Percentiles rank a stretch among this genome's conserved stretches.
These are phyloP conservation scores for Hypoxylon perforatum DNA, from an alignment of 495 filamentous ascomycete genomes.

Conservation along the genomic window DNA sequence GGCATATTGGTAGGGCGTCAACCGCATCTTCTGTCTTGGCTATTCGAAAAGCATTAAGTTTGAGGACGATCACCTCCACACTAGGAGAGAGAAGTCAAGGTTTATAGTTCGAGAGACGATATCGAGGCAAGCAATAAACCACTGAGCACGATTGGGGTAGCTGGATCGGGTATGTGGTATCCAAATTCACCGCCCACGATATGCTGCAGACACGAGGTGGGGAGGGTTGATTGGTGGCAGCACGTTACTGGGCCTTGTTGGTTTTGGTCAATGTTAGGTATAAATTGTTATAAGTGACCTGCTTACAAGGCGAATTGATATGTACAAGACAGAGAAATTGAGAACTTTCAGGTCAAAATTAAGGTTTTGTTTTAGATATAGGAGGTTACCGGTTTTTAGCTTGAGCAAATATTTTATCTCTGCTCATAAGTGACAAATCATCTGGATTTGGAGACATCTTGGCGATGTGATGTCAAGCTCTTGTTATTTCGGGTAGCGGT, in stretches of 20 bases:
- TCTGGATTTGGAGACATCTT: constrained; percentile 1
- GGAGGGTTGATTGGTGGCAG: constrained; percentile 29
- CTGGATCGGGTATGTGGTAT: constrained; percentile 29
- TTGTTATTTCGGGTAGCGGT: constrained; percentile 23
- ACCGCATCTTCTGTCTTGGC: constrained; percentile 31
- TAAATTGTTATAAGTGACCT: neutral
- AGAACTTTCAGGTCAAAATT: constrained; percentile 8
- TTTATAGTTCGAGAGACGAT: constrained; percentile 11
- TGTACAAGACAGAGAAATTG: neutral
- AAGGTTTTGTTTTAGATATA: constrained; percentile 6
- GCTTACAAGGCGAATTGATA: constrained; percentile 5
- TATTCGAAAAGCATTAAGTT: constrained; percentile 29
- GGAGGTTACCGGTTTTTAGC: constrained; percentile 5
- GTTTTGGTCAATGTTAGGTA: neutral
- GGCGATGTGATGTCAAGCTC: constrained; percentile 32
- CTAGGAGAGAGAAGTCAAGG: constrained; percentile 13
- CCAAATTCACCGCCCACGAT: constrained; percentile 30
- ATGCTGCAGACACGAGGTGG: constrained; percentile 41
- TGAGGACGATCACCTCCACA: constrained; percentile 27
- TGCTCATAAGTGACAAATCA: constrained; percentile 19
- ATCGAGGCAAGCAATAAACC: neutral
- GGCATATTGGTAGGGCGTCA: constrained; percentile 21
- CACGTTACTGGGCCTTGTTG: constrained; percentile 25
- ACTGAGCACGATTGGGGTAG: constrained; percentile 9
- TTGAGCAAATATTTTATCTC: neutral